phyloP scores from a whole-genome alignment of 2,329 filamentous ascomycete genomes.

The Cytospora paraplurivora region DNA sequence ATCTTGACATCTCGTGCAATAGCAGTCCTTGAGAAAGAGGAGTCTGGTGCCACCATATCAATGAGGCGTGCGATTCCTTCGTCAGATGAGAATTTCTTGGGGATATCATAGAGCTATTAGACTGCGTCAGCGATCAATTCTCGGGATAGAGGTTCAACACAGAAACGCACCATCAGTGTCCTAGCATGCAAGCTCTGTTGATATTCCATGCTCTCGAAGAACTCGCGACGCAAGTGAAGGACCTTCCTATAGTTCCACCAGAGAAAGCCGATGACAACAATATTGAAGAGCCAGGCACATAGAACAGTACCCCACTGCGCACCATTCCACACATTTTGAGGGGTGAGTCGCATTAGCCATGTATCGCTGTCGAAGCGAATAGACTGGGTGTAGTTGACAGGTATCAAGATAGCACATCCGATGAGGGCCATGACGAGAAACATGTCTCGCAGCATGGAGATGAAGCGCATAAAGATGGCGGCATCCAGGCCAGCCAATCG shows the following conservation, averaged over 20 bases:
- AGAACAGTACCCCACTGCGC: conserved; percentile 63
- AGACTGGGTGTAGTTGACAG: conserved; percentile 68
- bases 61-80: conserved; percentile 86
- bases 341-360: conserved; percentile 64
- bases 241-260: conserved; percentile 90
- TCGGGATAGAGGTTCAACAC: not conserved
- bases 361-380: conserved; percentile 38
- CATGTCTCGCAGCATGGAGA: conserved; percentile 89
- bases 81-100: conserved; percentile 73
- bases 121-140: conserved; percentile 28
- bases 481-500: conserved; percentile 90
- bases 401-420: conserved; percentile 77
- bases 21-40: conserved; percentile 75
- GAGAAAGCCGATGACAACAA: conserved; percentile 76
- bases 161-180: conserved; percentile 60
- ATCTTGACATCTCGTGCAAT: conserved; percentile 92
- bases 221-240: conserved; percentile 68
- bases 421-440: conserved; percentile 73
- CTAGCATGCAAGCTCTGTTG: conserved; percentile 81
- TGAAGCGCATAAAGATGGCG: conserved; percentile 84
- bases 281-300: conserved; percentile 66
- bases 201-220: conserved; percentile 86
- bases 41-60: conserved; percentile 76
- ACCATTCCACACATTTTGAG: conserved; percentile 53
- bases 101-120: conserved; percentile 79